Evolutionary conservation across 1,139 yeast genomes (phyloP), one percentile per base, ranked within the genome.

Genomic region (Scheffersomyces parashehatae): DNA sequence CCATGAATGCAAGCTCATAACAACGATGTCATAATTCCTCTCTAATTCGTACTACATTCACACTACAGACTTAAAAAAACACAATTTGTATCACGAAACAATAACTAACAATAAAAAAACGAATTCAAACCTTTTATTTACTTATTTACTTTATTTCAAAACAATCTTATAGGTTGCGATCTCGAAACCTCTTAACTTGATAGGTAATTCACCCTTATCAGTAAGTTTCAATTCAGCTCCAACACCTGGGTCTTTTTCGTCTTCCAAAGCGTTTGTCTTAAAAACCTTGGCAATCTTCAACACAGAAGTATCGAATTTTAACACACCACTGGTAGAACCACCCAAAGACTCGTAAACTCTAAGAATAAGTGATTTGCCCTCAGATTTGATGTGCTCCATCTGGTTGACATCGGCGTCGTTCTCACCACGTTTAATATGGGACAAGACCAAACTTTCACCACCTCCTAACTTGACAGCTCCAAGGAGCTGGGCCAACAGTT

Each of bases 291-390:
- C 68, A 36, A 88, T 64, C 1, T 72, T 65, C 38, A 71, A 58
- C 10, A 56, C 38, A 3, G 51, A 39, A 3, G 58, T 42, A 42
- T 67, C 64, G 33, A 82, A 64, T 28, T 67, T 60, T 40, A 89
- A 60, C 9, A 56, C 64, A 1, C 88, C 95, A 1, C 84, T 73
- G 46, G 67, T 70, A 11, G 61, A 50, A 29, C 97, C 98, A 7
- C 98, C 98, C 41, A 91, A 72, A 0, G 96, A 70, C 58, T 91
- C 98, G 64, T 89, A 91, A 1, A 88, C 79, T 55, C 98, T 79
- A 31, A 87, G 72, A 29, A 90, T 73, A 33, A 88, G 68, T 1
- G 87, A 79, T 49, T 75, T 78, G 16, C 49, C 46, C n/a, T 24
- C 28, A 1, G 51, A 41, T 29, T 44, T 38, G 42, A 34, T 52